Base-by-base conservation (phyloP, 2,329 filamentous ascomycete genomes). In the Xylaria sp. region DNA sequence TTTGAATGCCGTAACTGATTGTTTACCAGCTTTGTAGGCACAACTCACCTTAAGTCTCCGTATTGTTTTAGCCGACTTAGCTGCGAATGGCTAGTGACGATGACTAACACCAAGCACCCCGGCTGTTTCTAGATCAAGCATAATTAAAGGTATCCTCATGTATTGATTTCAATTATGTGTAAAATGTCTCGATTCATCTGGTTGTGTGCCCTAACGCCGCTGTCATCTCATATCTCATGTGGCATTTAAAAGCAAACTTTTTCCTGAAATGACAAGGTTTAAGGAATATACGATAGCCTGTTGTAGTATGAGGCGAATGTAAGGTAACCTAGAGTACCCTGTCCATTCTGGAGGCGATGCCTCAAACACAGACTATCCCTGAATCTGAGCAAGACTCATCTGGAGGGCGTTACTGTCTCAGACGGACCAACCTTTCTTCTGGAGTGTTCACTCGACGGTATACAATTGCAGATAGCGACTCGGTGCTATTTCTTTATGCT, bases 131-230 rank as follows among this genome's bases (percentile, higher is more conserved):
- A 46, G n/a, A 33, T 54, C 11, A 9, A 38, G 44, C 19, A 7
- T 25, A 21, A 21, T 3, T 15, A 17, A 11, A 13, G 25, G 17
- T 25, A 57, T 47, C 44, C 40, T 33, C 31, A 19, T 11, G 19
- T 38, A 23, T n/a, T 43, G 35, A 58, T 23, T 38, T 44, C 7
- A 19, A 8, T 49, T 38, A 19, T 35, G 33, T 17, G 41, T 6
- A 46, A n/a, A 55, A 41, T 47, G 60, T 60, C 60, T 60, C 27
- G 41, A 54, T 23, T 15, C 25, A n/a, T 35, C 38, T 21, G 31
- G 40, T n/a, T 35, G 17, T 51, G 35, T 41, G 44, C 3, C 49
- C 35, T 57, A 17, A 47, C 17, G 23, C 25, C 54, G 13, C 25
- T n/a, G n/a, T n/a, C n/a, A n/a, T n/a, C n/a, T 46, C 21, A 21